Conservation (phyloP, 2,329 filamentous ascomycete genomes). For the Dactylellina cionopaga region DNA sequence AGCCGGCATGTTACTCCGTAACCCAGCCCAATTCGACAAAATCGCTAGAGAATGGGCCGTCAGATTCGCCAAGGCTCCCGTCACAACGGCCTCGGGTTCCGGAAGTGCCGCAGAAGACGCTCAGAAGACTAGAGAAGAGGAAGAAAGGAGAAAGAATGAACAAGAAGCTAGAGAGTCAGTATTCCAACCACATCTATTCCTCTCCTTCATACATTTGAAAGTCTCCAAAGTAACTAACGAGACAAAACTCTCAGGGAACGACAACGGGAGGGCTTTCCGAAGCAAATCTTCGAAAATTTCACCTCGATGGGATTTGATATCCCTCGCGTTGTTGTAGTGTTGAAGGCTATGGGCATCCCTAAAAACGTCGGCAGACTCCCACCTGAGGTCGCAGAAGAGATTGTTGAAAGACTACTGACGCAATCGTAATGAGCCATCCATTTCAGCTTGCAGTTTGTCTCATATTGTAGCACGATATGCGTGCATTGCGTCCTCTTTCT, state of each 20-base stretch:
- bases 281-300: slow-evolving; percentile 82
- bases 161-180: slow-evolving; percentile 48
- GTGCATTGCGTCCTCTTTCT: not conserved
- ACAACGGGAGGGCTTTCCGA: slow-evolving; percentile 84
- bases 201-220: not conserved
- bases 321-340: slow-evolving; percentile 84
- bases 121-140: slow-evolving; percentile 54
- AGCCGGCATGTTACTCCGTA: slow-evolving; percentile 83
- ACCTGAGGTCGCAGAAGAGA: slow-evolving; percentile 12
- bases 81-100: slow-evolving; percentile 63
- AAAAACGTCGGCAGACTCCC: slow-evolving; percentile 12
- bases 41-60: slow-evolving; percentile 92
- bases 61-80: slow-evolving; percentile 79
- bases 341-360: slow-evolving; percentile 78
- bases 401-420: slow-evolving; percentile 32
- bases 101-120: slow-evolving; percentile 54
- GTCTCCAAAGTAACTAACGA: slow-evolving; percentile 26
- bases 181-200: too few species aligned
- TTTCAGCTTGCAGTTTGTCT: too few species aligned
- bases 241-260: not conserved
- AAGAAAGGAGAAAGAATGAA: slow-evolving; percentile 55
- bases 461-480: too few species aligned
- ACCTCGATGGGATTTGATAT: slow-evolving; percentile 91
- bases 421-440: not conserved
- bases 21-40: slow-evolving; percentile 80